Conservation (phyloP, 176 grass and related monocot species). For the Leersia perrieri region DNA sequence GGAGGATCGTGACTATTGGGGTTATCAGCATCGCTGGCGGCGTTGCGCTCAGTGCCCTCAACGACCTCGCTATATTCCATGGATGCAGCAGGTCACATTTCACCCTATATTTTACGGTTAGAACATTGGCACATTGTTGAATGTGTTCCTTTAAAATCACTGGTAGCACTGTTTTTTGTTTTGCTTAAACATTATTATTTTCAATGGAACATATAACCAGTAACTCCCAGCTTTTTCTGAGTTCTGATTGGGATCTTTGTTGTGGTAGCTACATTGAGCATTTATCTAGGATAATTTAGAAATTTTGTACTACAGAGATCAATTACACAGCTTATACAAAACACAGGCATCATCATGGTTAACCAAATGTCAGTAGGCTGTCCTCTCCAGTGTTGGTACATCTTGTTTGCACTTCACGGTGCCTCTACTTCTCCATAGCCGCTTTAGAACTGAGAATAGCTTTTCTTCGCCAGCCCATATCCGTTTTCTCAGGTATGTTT, state of each 20-base stretch:
- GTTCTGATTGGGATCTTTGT: not conserved
- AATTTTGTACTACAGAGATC: not conserved
- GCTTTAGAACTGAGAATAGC: not conserved
- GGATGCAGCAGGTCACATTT: constrained; percentile 64
- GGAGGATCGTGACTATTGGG: constrained; percentile 46
- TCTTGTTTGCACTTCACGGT: not conserved
- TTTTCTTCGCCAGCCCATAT: not conserved
- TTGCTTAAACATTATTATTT: not conserved
- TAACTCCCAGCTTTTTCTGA: not conserved
- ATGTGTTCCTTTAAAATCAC: not conserved
- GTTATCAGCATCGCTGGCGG: constrained; percentile 78
- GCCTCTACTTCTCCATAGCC: too few species aligned
- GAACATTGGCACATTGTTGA: not conserved
- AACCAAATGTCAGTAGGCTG: too few species aligned
- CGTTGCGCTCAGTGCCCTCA: constrained; percentile 62
- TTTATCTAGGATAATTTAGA: not conserved
- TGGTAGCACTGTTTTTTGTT: not conserved
- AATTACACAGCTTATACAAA: not conserved
- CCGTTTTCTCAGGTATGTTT: not conserved
- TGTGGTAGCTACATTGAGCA: not conserved
- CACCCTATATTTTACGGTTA: too few species aligned
- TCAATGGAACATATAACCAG: not conserved
- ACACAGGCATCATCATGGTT: not conserved
- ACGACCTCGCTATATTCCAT: constrained; percentile 91
- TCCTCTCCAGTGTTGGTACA: not conserved